Evolutionary conservation across 306 rosid genomes (phyloP), one percentile per base, ranked within the genome.

Genomic region (Cyamopsis tetragonoloba): DNA sequence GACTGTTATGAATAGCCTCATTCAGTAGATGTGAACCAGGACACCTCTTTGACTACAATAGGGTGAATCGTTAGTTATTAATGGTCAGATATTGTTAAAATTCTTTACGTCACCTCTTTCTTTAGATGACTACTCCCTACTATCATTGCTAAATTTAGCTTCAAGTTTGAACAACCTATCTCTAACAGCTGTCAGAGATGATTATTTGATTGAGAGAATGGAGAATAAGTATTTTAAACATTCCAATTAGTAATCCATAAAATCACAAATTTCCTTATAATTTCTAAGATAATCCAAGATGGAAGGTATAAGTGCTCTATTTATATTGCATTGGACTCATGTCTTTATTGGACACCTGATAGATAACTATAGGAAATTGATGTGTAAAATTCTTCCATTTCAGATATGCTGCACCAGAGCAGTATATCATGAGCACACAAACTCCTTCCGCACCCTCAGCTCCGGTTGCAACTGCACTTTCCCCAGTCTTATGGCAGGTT

Each of bases 401-500:
- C 85, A 92, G 98, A 72, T 92, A 92, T 85, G 79, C 96, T 61
- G 98, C 96, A 39, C 98, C 96, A 3, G 98, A 92, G 83, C 96
- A 92, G 74, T 89, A 92, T 70, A 92, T 92, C 80, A 92, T 92
- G 98, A 92, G 98, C 88, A 89, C 96, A 5, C 96, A 92, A 80
- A 92, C 98, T 58, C 98, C 96, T 49, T 92, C 96, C 39, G 96
- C 96, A 60, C 96, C 98, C 37, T 92, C 98, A 31, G 98, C 92
- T 68, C 96, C 96, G 0, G 98, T 92, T 51, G 98, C 98, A 62
- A 28, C 98, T 47, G 96, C 96, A 56, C 96, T 92, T 62, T 89
- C 98, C 57, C 98, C 98, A 11, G 98, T 92, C 63, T 84, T 92
- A 15, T 92, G 98, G 98, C 98, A 86, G 98, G 98, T 84, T 61